phyloP scores from a whole-genome alignment of 441 rosid genomes.

The Hypseocharis bilobata region DNA sequence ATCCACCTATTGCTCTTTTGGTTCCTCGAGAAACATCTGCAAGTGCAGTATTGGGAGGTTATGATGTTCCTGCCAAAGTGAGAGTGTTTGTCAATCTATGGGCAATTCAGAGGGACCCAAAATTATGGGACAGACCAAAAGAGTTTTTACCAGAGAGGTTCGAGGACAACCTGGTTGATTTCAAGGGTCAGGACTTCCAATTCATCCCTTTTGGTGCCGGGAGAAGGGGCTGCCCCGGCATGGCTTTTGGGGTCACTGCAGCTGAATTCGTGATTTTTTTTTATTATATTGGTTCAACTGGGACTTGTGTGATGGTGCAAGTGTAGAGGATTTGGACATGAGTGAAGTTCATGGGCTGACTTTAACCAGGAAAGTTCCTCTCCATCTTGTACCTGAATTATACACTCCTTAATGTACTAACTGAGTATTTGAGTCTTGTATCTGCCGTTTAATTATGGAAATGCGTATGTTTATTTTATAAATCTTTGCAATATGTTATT shows the following conservation, averaged over 20 bases:
- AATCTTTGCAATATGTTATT: no score
- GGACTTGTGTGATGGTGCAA: slow-evolving; percentile 13
- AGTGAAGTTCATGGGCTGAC: slow-evolving; percentile 12
- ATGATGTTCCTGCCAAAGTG: slow-evolving; percentile 24
- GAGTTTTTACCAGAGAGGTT: slow-evolving; percentile 34
- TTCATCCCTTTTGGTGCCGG: slow-evolving; percentile 26
- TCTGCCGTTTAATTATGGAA: no score
- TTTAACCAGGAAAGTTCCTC: slow-evolving; percentile 20
- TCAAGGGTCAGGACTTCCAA: slow-evolving; percentile 18
- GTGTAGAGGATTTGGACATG: slow-evolving; percentile 24
- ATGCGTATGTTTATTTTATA: no score
- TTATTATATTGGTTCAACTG: slow-evolving; percentile 29
- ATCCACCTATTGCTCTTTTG: slow-evolving; percentile 18
- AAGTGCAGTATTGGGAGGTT: slow-evolving; percentile 11
- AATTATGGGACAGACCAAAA: slow-evolving; percentile 27
- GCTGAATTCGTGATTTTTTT: slow-evolving; percentile 22
- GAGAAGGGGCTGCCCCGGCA: slow-evolving; percentile 26
- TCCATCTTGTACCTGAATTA: slow-evolving; percentile 18
- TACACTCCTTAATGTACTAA: neutral
- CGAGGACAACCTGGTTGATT: slow-evolving; percentile 11
- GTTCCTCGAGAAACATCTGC: slow-evolving; percentile 18
- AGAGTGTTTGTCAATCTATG: slow-evolving; percentile 26
- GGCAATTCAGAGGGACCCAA: slow-evolving; percentile 35
- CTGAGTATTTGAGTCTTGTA: no score
- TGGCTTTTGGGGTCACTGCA: neutral